Conservation (phyloP, 345 rosid species). For the Eucalyptus decipiens region DNA sequence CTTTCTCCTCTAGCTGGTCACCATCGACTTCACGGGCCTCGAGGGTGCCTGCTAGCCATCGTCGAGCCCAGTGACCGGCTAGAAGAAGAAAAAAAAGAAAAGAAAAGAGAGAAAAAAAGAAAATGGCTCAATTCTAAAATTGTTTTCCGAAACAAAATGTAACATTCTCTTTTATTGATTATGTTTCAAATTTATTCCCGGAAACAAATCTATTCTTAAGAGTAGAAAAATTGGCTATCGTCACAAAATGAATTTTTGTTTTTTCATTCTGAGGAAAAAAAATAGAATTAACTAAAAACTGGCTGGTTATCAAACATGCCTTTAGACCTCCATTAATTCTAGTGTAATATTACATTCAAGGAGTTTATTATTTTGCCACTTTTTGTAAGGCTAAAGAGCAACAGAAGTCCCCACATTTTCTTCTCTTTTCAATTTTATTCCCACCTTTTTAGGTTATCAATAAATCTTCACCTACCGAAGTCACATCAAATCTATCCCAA, state of each 20-base stretch:
- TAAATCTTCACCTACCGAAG: not conserved
- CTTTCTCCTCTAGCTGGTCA: no score
- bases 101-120: no score
- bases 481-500: not conserved
- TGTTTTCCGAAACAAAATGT: rapidly evolving
- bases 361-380: not conserved
- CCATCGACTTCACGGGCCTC: rapidly evolving
- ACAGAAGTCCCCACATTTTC: not conserved
- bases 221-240: no score
- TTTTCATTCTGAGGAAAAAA: no score
- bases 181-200: rapidly evolving
- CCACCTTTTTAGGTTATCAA: not conserved
- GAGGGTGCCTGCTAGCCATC: rapidly evolving
- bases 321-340: not conserved
- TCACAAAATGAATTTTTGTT: no score
- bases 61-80: rapidly evolving
- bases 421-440: not conserved
- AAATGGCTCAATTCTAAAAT: no score
- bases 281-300: no score
- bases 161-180: no score
- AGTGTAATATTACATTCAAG: not conserved
- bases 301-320: rapidly evolving
- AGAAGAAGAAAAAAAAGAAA: no score
- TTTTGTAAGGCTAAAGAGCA: not conserved
- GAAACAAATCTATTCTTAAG: rapidly evolving